Evolutionary conservation across 495 filamentous ascomycete species (phyloP), one percentile per base, ranked within the genome.

Genomic region (Hypoxylon perforatum): DNA sequence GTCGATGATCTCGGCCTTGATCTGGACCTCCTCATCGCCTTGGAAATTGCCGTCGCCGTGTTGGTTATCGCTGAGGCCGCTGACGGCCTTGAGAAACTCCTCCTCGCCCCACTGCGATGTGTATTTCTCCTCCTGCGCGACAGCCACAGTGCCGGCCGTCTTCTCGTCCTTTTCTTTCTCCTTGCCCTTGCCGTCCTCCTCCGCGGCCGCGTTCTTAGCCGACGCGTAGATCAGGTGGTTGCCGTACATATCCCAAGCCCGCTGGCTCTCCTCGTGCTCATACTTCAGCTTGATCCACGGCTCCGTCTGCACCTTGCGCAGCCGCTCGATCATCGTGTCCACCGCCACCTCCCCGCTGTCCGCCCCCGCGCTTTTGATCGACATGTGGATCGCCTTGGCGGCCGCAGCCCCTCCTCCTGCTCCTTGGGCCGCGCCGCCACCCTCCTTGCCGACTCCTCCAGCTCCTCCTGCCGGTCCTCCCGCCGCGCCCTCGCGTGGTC

Each of bases 331-430:
- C 75, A 84, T 82, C 1, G 81, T 82, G 59, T 84, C 81, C 8
- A 79, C 77, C 14, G 71, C 59, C 1, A 74, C 57, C 25, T 76
- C 78, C 22, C 77, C 79, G 52, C 69, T 69, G 69, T 77, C 76
- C 44, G 76, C 71, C 42, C 76, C 76, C 14, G 78, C 73, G 59
- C 70, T 78, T 54, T 84, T 84, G 61, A 84, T 80, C 14, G 80
- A 79, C 81, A 84, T 84, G 71, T 82, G 80, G 69, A 84, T 84
- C 6, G 81, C 81, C 44, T 79, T 77, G 46, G 70, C 60, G 7
- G 65, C 64, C 1, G 60, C 52, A 18, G 60, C 55, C 42, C 28
- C 46, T n/a, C n/a, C n/a, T n/a, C n/a, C n/a, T n/a, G n/a, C 22
- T 45, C 52, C 46, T 41, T 54, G 46, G 44, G 60, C 14, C 36